Conservation (phyloP, 1,139 yeast species). For the Candida tetrigidarum region DNA sequence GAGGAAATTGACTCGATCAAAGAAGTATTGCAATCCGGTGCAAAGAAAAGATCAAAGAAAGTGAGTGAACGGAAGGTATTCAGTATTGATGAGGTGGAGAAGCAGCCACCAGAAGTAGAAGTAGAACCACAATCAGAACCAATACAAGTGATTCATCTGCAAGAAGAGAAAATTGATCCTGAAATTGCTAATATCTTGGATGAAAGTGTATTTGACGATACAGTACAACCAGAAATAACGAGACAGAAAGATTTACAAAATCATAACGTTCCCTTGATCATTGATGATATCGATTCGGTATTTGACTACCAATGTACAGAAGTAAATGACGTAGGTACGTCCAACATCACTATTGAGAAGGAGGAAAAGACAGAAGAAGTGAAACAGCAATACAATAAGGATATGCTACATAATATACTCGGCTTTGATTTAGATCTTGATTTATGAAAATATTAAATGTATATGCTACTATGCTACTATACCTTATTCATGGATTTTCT, state of each 20-base stretch:
- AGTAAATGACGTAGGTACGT: background rate
- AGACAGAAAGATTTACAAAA: background rate
- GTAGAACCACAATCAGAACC: background rate
- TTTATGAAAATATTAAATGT: slow-evolving; percentile 1
- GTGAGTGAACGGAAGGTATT: background rate
- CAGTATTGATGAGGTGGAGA: background rate
- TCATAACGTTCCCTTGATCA: background rate
- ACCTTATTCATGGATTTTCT: slow-evolving; percentile 27
- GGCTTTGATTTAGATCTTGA: slow-evolving; percentile 15
- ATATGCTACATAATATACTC: slow-evolving; percentile 12
- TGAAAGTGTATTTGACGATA: slow-evolving; percentile 2
- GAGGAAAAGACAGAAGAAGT: too few species aligned
- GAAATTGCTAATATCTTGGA: background rate
- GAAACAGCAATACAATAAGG: slow-evolving; percentile 3
- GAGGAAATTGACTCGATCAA: background rate
- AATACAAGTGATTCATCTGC: too few species aligned
- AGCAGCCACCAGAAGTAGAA: background rate
- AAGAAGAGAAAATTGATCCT: background rate
- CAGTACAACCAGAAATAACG: too few species aligned
- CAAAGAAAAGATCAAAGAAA: background rate
- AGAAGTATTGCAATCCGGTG: background rate
- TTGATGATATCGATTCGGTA: background rate
- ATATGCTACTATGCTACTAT: slow-evolving; percentile 12
- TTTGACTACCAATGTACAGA: background rate
- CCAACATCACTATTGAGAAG: background rate